Conservation (phyloP, 768 basidiomycete genomes). For the Asterophora lycoperdoides region DNA sequence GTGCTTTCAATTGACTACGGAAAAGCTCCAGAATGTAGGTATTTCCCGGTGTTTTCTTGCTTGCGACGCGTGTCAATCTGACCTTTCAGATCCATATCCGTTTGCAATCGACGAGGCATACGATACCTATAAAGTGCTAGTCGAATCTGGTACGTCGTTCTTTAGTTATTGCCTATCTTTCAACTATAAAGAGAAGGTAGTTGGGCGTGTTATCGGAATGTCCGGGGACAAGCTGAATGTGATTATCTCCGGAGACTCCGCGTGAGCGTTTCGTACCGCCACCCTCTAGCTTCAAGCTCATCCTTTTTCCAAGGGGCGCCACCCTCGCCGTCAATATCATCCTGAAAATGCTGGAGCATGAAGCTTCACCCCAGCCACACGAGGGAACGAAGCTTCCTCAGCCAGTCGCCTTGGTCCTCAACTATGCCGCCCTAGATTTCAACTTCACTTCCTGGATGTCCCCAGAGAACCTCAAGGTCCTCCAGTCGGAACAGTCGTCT, state of each 20-base stretch:
- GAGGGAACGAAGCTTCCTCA: slow-evolving; percentile 48
- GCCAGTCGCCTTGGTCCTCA: slow-evolving; percentile 81
- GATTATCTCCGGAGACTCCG: slow-evolving; percentile 91
- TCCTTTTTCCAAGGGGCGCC: slow-evolving; percentile 60
- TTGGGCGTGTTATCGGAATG: slow-evolving; percentile 82
- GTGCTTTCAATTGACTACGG: slow-evolving; percentile 90
- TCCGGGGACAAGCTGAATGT: slow-evolving; percentile 75
- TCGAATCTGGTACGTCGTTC: slow-evolving; percentile 53
- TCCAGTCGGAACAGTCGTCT: slow-evolving; percentile 85
- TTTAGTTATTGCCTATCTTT: neutral
- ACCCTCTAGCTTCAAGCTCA: slow-evolving; percentile 5
- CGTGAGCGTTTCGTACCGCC: slow-evolving; percentile 52
- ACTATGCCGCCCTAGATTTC: slow-evolving; percentile 92
- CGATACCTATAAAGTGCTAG: slow-evolving; percentile 79
- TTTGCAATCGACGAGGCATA: slow-evolving; percentile 95
- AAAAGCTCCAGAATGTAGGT: slow-evolving; percentile 91
- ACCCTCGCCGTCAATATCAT: slow-evolving; percentile 82
- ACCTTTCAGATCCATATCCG: slow-evolving; percentile 84
- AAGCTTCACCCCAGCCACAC: slow-evolving; percentile 30
- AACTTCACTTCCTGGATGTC: slow-evolving; percentile 99
- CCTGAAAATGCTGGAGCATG: slow-evolving; percentile 75
- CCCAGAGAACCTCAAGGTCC: slow-evolving; percentile 72
- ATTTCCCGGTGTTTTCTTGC: neutral
- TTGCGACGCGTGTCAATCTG: slow-evolving; percentile 4
- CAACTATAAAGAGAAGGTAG: slow-evolving; percentile 24